Base-by-base conservation (phyloP, 768 basidiomycete genomes). In the Leccinum obscurum region DNA sequence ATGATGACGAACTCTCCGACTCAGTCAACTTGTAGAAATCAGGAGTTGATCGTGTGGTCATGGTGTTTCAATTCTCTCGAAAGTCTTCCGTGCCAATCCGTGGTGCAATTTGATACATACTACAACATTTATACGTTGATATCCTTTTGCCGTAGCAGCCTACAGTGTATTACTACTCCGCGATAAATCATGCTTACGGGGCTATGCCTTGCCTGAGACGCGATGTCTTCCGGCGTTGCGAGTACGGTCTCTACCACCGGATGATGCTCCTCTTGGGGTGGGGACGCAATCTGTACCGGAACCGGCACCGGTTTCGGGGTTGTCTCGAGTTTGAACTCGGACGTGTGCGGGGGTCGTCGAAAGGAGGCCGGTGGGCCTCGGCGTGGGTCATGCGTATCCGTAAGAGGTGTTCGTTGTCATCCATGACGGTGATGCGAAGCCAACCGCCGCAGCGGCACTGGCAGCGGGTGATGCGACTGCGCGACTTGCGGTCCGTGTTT, bases 311-410 rank as follows among this genome's bases (percentile, higher is more conserved):
- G 71, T 54, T 73, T 70, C 2, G 68, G 70, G 1, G 72, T 60
- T 3, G 73, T 39, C 15, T 73, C 73, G 44, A 75, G 62, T 26
- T 73, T 73, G 14, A 73, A 75, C 46, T 73, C 72, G 54, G 71
- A 73, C 13, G 73, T 75, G 14, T 73, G 71, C 0, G 72, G 68
- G 7, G 71, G 71, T 53, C 73, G 57, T 34, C 73, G 70, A 65
- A 73, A 73, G 14, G 72, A 75, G 0, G 72, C 70, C 0, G 72
- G 52, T 74, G 72, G 0, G 74, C 72, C 46, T 74, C 74, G 20
- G 74, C 71, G 41, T 74, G 72, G 0, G 72, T 75, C 74, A 74
- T 74, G 56, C 72, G 72, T 66, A 74, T 75, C 30, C 72, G 72
- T 30, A 74, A 57, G 28, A 75, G 72, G 30, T 66, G 67, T 49